Evolutionary conservation across 2,329 filamentous ascomycete species (phyloP), one percentile per base, ranked within the genome.

Genomic region (Fusarium subtropicale): DNA sequence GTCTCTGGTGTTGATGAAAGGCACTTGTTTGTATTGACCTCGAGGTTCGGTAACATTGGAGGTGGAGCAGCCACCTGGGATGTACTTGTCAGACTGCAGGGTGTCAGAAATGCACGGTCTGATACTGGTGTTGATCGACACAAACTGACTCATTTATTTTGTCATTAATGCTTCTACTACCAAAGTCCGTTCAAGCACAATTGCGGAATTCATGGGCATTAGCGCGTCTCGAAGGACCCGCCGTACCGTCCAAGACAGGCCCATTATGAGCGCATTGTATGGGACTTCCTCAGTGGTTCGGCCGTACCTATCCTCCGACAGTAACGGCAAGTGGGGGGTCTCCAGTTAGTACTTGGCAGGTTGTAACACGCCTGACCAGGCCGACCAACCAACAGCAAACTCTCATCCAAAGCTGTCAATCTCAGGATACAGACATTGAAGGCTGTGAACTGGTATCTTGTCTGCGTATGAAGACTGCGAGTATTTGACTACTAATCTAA

Each of bases 1-100:
- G 60, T 56, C 50, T 66, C 34, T 54, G 42, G 54, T 58, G 42
- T 28, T 68, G 53, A 53, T 60, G 67, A 60, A 60, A 65, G 59
- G 52, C 41, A 44, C 41, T 24, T 26, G 22, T 44, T 50, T 52
- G 31, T 55, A 50, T 70, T 67, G 66, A 60, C 51, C 66, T 56
- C 20, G 33, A 53, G 58, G 54, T 53, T 31, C 46, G 26, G 46
- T 34, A 34, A 50, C 31, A 31, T 20, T 28, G 15, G 24, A 24
- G 46, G 47, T 51, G 48, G 48, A 39, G 51, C 42, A 55, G 52
- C 50, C 46, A 33, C 31, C 18, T 31, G 36, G 31, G 22, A 58
- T 56, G 47, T 57, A 66, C 51, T 47, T 53, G 18, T 42, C 42
- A 65, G 30, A 28, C 24, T 18, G 5, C 10, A 44, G 41, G 22